Conservation (phyloP, 108 stramenopile species). For the Tribonema minus region DNA sequence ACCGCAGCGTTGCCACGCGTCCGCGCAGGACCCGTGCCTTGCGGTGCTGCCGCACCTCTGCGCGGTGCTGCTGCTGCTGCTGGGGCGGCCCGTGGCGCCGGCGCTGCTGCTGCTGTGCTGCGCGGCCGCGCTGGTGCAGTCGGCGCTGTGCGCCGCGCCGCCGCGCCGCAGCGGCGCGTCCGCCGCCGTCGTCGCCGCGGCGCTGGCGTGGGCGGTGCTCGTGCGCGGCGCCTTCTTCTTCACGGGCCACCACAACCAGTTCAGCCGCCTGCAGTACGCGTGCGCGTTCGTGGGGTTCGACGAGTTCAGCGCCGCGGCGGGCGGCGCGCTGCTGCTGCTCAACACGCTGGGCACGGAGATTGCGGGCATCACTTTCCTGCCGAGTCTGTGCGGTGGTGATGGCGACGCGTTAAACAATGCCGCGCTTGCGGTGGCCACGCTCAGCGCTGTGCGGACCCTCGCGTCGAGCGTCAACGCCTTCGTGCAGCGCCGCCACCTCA, state of each 20-base stretch:
- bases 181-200: background rate
- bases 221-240: slow-evolving; percentile 43
- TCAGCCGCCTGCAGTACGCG: slow-evolving; percentile 51
- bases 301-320: slow-evolving; percentile 34
- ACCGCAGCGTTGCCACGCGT: no score
- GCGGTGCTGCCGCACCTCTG: slow-evolving; percentile 5
- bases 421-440: no score
- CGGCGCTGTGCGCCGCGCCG: background rate
- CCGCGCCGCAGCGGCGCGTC: background rate
- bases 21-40: background rate
- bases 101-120: background rate
- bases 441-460: slow-evolving; percentile 32
- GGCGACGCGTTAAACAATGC: no score
- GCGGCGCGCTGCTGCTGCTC: slow-evolving; percentile 41
- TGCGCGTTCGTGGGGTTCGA: slow-evolving; percentile 52
- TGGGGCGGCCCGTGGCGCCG: slow-evolving; percentile 14
- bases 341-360: slow-evolving; percentile 54
- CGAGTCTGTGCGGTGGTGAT: no score
- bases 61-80: slow-evolving; percentile 1
- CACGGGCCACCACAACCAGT: slow-evolving; percentile 51
- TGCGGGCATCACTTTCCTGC: no score
- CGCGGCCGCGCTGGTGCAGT: background rate
- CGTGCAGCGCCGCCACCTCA: slow-evolving; percentile 52
- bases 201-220: slow-evolving; percentile 12
- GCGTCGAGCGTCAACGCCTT: slow-evolving; percentile 33